Evolutionary conservation across 768 basidiomycete species (phyloP), one percentile per base, ranked within the genome.

Genomic region (Candolleomyces eurysporus): DNA sequence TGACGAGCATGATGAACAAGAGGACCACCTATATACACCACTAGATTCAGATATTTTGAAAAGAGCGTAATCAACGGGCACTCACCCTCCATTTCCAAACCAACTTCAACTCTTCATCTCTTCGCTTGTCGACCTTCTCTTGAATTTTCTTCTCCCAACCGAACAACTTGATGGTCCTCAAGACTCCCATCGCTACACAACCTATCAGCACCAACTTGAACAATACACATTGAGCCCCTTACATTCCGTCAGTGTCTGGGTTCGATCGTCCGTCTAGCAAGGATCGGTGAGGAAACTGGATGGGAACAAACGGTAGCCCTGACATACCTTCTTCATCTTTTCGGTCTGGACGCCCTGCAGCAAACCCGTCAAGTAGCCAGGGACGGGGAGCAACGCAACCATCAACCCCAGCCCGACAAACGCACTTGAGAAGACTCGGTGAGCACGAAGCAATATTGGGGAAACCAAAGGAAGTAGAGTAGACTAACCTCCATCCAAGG

Each of bases 81-180:
- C 63, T 39, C 16, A 72, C 66, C 61, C 67, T 70, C 21, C 80
- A 73, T 66, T 82, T 84, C 77, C 80, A 82, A 46, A 88, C 75
- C 74, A 79, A 84, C 5, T 67, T 60, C 21, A 92, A 72, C 71
- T 93, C 91, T 7, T 81, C 81, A 48, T 88, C 84, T 61, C 90
- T 81, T 65, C 86, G 85, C 48, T 79, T 78, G 13, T 76, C 72
- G 43, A 93, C 75, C 52, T 75, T 77, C 5, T 79, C 70, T 45
- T 79, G 77, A 71, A 89, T 82, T 51, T 84, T 79, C 58, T 81
- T 80, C 77, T 88, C 82, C 82, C 90, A 83, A 16, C 80, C 90
- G 65, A 91, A 91, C 45, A 91, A 73, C 69, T 91, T 91, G 69
- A 89, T 76, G 84, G 90, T 89, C 17, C 88, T 82, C 16, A 89